A percentile compares a stretch with the other conserved stretches of the same genome.
Evolutionary conservation across 1,139 yeast species (phyloP).

Genomic region (Yamadazyma jaroonii): DNA sequence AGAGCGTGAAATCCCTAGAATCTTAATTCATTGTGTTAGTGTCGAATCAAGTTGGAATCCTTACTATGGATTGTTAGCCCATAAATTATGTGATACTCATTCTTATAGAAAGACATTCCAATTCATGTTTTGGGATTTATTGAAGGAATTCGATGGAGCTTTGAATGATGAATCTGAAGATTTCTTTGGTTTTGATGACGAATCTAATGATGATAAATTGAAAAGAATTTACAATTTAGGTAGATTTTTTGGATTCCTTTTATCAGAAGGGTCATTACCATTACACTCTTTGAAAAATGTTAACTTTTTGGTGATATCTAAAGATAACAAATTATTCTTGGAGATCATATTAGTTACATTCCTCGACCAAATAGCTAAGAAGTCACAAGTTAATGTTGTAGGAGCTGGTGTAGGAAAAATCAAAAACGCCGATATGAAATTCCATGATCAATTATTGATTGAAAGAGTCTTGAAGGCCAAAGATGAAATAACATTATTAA

Average conservation of each 20-base stretch:
- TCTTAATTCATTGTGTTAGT: conserved; percentile 80
- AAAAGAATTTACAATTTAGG: conserved; percentile 70
- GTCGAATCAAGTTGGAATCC: conserved; percentile 88
- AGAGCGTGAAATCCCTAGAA: conserved; percentile 82
- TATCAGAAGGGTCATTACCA: conserved; percentile 71
- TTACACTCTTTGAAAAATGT: conserved; percentile 70
- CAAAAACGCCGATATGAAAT: conserved; percentile 35
- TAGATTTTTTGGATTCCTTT: conserved; percentile 69
- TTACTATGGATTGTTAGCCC: conserved; percentile 79
- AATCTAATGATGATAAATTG: conserved; percentile 46
- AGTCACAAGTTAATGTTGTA: conserved; percentile 51
- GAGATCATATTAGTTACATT: conserved; percentile 72
- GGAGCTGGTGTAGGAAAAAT: conserved; percentile 39
- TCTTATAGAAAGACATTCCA: conserved; percentile 80
- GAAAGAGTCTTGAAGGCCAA: conserved; percentile 58
- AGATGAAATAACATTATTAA: conserved; percentile 59
- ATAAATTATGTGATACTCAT: conserved; percentile 68
- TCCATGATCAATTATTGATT: conserved; percentile 53
- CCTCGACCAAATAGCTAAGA: conserved; percentile 63
- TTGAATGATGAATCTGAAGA: conserved; percentile 39
- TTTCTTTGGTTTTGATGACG: conserved; percentile 32
- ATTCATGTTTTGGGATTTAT: conserved; percentile 83
- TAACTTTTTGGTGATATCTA: conserved; percentile 69
- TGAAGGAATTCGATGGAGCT: conserved; percentile 64
- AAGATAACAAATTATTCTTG: conserved; percentile 65